These are phyloP conservation scores for Spergularia azorica DNA, from an alignment of 179 eudicot genomes.

Conservation along the genomic window DNA sequence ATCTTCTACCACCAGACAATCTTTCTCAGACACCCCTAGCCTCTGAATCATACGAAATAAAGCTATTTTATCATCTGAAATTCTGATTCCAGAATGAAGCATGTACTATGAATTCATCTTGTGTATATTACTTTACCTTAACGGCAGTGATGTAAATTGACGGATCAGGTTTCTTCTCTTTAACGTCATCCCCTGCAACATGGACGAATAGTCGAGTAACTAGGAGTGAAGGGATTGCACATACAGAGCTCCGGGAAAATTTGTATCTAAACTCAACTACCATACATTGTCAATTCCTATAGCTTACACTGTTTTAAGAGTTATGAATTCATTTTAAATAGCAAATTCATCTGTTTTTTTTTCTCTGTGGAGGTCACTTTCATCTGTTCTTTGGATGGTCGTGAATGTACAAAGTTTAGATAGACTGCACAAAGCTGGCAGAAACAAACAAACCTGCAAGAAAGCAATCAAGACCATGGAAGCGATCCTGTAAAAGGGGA, in stretches of 20 bases:
- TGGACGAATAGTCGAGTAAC: constrained; percentile 13
- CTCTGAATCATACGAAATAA: constrained; percentile 45
- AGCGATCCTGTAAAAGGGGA: constrained; percentile 62
- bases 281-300: not conserved
- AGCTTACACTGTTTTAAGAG: not conserved
- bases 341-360: too few species aligned
- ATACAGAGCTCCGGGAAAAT: not conserved
- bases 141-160: constrained; percentile 83
- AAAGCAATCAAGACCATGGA: constrained; percentile 90
- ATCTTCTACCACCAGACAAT: constrained; percentile 92
- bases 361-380: too few species aligned
- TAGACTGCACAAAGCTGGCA: not conserved
- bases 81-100: not conserved
- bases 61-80: not conserved
- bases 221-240: not conserved
- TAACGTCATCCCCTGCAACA: constrained; percentile 88
- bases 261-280: not conserved
- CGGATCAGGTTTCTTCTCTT: constrained; percentile 97
- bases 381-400: not conserved
- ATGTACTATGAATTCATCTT: not conserved
- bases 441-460: constrained; percentile 70
- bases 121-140: constrained; percentile 43
- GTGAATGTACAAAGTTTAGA: not conserved
- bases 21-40: constrained; percentile 63
- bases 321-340: not conserved